A percentile compares a stretch with the other conserved stretches of the same genome.
These are phyloP conservation scores for Emericellopsis cladophorae DNA, from an alignment of 2,329 filamentous ascomycete genomes.

Conservation along the genomic window DNA sequence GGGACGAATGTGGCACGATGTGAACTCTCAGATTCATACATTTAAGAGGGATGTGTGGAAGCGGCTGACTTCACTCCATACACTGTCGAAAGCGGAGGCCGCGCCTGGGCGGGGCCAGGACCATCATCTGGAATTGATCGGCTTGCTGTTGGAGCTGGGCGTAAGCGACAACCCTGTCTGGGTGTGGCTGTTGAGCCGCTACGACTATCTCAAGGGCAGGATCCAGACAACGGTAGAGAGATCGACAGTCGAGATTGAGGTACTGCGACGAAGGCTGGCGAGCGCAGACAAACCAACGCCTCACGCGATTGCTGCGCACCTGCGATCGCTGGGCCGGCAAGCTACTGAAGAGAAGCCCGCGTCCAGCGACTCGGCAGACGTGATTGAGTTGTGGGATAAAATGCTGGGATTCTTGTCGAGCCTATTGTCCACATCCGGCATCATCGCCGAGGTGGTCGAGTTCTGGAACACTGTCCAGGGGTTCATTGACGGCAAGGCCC, in stretches of 20 bases:
- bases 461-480: conserved; percentile 90
- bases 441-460: conserved; percentile 80
- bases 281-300: conserved; percentile 58
- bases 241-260: conserved; percentile 85
- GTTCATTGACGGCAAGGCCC: conserved; percentile 78
- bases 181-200: conserved; percentile 85
- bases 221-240: conserved; percentile 71
- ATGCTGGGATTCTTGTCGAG: conserved; percentile 61
- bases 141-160: conserved; percentile 79
- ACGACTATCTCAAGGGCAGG: conserved; percentile 78
- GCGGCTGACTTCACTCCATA: conserved; percentile 58
- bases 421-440: conserved; percentile 65
- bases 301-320: conserved; percentile 58
- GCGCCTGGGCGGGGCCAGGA: conserved; percentile 52
- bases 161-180: conserved; percentile 94
- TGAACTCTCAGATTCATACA: conserved; percentile 70
- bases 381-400: conserved; percentile 90
- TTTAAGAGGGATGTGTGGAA: conserved; percentile 91
- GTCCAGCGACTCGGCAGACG: conserved; percentile 64
- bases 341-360: conserved; percentile 45
- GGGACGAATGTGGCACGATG: conserved; percentile 89
- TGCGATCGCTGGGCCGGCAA: conserved; percentile 62
- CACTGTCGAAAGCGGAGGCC: conserved; percentile 34
- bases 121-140: conserved; percentile 81
- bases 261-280: conserved; percentile 70